Evolutionary conservation across 352 stramenopile genomes (phyloP).

Genomic region (Phytopythium chamaehyphon): DNA sequence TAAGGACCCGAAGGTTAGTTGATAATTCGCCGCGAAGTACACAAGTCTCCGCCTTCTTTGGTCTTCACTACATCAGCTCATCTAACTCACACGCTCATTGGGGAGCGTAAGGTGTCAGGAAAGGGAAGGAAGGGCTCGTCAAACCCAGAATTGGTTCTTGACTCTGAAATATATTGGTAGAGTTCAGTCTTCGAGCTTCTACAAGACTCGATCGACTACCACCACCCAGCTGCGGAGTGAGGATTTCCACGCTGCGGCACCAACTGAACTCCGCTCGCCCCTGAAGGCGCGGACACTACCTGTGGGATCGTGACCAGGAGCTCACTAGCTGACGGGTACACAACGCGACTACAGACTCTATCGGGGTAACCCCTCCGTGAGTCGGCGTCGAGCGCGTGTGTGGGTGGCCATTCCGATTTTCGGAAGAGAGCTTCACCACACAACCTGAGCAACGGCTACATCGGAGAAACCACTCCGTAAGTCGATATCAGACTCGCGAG

Average conservation of each 20-base stretch:
- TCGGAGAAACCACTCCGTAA: too few relatives aligned
- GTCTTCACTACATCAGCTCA: background rate
- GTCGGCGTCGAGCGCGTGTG: background rate
- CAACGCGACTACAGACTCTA: background rate
- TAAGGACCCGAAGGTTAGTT: too few relatives aligned
- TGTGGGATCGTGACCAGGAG: background rate
- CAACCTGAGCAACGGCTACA: too few relatives aligned
- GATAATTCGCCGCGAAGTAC: too few relatives aligned
- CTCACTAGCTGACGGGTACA: background rate
- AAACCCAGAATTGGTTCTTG: too few relatives aligned
- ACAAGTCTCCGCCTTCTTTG: slow-evolving; percentile 2
- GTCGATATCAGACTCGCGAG: too few relatives aligned
- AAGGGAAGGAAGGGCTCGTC: too few relatives aligned
- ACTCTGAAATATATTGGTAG: background rate
- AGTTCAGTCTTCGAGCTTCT: background rate
- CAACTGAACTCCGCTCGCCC: too few relatives aligned
- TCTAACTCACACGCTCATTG: background rate
- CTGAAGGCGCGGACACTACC: background rate
- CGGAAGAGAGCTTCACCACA: background rate
- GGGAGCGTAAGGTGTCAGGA: background rate
- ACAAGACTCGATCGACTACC: background rate
- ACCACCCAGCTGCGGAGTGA: background rate
- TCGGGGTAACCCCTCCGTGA: background rate
- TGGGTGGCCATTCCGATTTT: background rate
- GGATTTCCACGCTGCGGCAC: background rate